A percentile compares a stretch with the other conserved stretches of the same genome.
These are phyloP conservation scores for Acacia crassicarpa DNA, from an alignment of 306 rosid species.

Conservation along the genomic window DNA sequence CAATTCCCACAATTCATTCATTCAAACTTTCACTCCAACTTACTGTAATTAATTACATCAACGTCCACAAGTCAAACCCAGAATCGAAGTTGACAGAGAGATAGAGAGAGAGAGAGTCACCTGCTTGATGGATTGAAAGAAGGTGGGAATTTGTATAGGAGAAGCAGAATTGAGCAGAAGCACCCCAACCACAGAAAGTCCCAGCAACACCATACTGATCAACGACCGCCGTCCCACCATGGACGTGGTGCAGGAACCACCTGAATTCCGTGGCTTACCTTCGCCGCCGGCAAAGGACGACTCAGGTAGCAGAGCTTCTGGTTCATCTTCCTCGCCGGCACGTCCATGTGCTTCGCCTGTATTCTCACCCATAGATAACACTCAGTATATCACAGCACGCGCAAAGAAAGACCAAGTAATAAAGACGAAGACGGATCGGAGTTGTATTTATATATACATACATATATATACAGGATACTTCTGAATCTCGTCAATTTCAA, in stretches of 20 bases:
- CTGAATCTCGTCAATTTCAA: not conserved
- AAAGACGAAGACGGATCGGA: not conserved
- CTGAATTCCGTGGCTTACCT: not conserved
- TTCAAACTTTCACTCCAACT: not conserved
- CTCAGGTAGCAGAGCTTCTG: not conserved
- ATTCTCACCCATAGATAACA: not conserved
- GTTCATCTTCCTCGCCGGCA: not conserved
- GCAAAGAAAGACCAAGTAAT: not conserved
- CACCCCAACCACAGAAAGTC: not conserved
- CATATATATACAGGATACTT: not conserved
- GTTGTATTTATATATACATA: not conserved
- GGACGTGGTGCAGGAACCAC: not conserved
- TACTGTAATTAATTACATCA: not conserved
- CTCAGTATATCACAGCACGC: not conserved
- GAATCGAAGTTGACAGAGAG: not conserved
- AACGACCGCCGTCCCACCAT: not conserved
- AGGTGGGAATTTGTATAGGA: constrained; percentile 13
- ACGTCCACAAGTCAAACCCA: not conserved
- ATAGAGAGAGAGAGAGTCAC: not conserved
- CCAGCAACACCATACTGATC: constrained; percentile 9
- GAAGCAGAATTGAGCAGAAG: constrained; percentile 3
- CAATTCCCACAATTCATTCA: not conserved
- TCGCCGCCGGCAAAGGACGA: not conserved
- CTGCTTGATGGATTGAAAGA: not conserved
- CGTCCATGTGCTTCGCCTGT: not conserved